Conservation (phyloP, 2,329 filamentous ascomycete genomes). For the Xylaria digitata region DNA sequence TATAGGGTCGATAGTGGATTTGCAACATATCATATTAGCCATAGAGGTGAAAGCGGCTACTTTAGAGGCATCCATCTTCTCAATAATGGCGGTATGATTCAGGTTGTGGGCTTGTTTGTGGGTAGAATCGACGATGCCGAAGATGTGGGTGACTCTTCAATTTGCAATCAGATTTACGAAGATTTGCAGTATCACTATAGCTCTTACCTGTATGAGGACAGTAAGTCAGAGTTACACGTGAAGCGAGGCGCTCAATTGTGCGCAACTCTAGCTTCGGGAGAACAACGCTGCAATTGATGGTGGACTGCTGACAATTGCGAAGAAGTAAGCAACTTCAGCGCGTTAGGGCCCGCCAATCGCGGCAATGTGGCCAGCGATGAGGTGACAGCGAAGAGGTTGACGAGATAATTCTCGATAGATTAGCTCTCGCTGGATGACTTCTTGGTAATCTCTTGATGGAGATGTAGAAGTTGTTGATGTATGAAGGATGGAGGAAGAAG, state of each 20-base stretch:
- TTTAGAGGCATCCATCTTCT: not conserved
- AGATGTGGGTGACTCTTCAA: no score
- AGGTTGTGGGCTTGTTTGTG: not conserved
- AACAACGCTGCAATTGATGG: not conserved
- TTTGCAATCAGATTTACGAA: not conserved
- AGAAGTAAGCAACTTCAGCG: not conserved
- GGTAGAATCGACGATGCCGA: not conserved
- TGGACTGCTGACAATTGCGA: not conserved
- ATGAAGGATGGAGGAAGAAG: not conserved
- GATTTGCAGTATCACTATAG: not conserved
- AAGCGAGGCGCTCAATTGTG: not conserved
- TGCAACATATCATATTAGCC: not conserved
- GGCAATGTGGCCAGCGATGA: no score
- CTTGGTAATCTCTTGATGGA: not conserved
- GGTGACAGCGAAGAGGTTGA: not conserved
- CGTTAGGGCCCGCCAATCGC: not conserved
- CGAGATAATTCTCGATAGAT: not conserved
- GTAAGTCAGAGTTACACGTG: not conserved
- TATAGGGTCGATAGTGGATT: not conserved
- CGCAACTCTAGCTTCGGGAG: not conserved
- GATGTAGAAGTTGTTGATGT: not conserved
- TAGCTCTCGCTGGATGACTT: no score
- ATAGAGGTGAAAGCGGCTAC: not conserved
- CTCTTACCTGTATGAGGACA: not conserved
- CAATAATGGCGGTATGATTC: no score